A percentile compares a stretch with the other conserved stretches of the same genome.
phyloP scores from a whole-genome alignment of 257 asterid genomes.

The Solanum commersonii region DNA sequence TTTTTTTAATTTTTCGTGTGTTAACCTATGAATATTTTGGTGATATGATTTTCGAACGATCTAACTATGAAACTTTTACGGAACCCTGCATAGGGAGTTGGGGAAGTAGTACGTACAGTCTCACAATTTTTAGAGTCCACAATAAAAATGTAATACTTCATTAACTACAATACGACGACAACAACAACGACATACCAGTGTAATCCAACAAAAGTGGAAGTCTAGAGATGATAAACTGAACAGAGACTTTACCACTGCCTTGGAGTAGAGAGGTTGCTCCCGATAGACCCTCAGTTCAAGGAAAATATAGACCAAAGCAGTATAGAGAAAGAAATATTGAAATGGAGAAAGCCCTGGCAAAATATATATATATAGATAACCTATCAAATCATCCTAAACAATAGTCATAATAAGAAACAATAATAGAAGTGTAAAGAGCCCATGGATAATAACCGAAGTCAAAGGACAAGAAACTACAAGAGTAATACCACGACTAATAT shows the following conservation, averaged over 20 bases:
- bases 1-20: no score
- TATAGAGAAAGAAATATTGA: neutral
- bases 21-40: no score
- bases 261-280: neutral
- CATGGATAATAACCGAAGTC: neutral
- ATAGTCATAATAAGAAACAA: neutral
- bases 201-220: neutral
- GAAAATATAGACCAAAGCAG: neutral
- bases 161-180: neutral
- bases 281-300: neutral
- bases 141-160: neutral
- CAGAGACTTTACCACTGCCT: neutral
- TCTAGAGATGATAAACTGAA: neutral
- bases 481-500: neutral
- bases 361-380: no score
- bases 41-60: no score
- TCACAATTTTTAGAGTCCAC: no score
- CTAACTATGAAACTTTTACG: no score
- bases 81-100: no score
- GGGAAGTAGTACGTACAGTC: no score
- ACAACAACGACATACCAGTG: neutral
- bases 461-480: neutral
- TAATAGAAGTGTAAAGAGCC: neutral
- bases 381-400: neutral
- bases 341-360: neutral